phyloP scores from a whole-genome alignment of 2,329 filamentous ascomycete genomes.

The Purpureocillium lavendulum region DNA sequence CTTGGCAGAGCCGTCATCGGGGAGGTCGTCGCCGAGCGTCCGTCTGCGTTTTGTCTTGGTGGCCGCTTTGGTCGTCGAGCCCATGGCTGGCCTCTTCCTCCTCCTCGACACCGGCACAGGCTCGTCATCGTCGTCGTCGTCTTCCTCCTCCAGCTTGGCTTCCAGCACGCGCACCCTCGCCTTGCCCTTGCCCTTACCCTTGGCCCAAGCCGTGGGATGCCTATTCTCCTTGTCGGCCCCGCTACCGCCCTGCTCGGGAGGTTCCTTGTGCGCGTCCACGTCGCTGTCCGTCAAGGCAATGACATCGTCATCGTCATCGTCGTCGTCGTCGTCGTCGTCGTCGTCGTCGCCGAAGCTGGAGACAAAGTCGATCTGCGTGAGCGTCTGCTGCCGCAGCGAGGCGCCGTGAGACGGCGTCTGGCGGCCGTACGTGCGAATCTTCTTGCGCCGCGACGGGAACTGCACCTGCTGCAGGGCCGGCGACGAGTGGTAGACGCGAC shows the following conservation, averaged over 20 bases:
- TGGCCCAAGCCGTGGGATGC: background rate
- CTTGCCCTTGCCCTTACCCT: no score
- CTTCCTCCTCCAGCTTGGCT: constrained; percentile 1
- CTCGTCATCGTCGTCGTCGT: constrained; percentile 12
- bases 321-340: constrained; percentile 15
- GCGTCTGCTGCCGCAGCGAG: constrained; percentile 29
- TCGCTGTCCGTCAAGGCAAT: constrained; percentile 18
- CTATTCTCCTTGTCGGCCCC: constrained; percentile 12
- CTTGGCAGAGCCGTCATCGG: constrained; percentile 2
- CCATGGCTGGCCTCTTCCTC: constrained; percentile 10
- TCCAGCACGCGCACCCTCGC: background rate
- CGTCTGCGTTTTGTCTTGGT: constrained; percentile 15
- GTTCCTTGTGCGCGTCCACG: constrained; percentile 6
- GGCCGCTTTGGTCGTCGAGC: no score
- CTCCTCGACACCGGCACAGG: constrained; percentile 13
- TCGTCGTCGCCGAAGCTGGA: constrained; percentile 20
- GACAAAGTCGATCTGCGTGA: constrained; percentile 33
- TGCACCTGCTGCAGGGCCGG: constrained; percentile 28
- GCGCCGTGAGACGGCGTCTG: constrained; percentile 8
- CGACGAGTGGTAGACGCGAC: constrained; percentile 28
- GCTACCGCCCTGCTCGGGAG: background rate
- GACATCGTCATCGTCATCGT: constrained; percentile 16
- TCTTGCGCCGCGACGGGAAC: constrained; percentile 26
- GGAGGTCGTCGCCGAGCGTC: constrained; percentile 15
- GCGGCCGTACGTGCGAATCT: constrained; percentile 25